phyloP scores from a whole-genome alignment of 1,139 yeast species.

The Lizanozyma gosingica region DNA sequence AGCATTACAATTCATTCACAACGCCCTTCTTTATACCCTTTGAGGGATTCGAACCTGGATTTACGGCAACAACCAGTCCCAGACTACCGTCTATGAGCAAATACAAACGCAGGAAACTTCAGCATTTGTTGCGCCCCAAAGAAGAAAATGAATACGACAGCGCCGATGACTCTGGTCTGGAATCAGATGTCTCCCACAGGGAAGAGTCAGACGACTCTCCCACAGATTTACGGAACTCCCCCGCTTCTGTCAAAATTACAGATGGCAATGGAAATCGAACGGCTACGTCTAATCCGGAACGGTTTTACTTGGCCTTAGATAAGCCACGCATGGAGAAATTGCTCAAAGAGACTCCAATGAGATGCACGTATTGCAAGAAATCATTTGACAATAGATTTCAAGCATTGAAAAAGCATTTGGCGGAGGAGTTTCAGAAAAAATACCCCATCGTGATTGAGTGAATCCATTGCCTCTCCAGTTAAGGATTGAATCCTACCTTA shows the following conservation, averaged over 20 bases:
- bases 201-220: no score
- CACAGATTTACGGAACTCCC: no score
- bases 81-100: slow-evolving; percentile 7
- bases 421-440: no score
- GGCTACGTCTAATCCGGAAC: no score
- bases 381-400: slow-evolving; percentile 40
- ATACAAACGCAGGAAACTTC: not conserved
- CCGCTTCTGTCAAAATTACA: no score
- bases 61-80: slow-evolving; percentile 6
- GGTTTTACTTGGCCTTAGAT: no score
- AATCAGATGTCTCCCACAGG: no score
- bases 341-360: slow-evolving; percentile 30
- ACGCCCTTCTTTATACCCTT: slow-evolving; percentile 56
- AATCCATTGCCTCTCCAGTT: no score
- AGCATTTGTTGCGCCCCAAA: not conserved
- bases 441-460: no score
- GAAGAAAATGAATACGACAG: slow-evolving; percentile 4
- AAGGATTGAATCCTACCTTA: no score
- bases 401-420: slow-evolving; percentile 40
- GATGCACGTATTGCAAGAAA: slow-evolving; percentile 41
- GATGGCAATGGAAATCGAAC: no score
- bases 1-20: slow-evolving; percentile 66
- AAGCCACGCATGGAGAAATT: slow-evolving; percentile 17
- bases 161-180: slow-evolving; percentile 6
- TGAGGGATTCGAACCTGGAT: slow-evolving; percentile 21